A percentile compares a stretch with the other conserved stretches of the same genome.
Conservation (phyloP, 352 stramenopile species). For the Globisporangium okanoganense region DNA sequence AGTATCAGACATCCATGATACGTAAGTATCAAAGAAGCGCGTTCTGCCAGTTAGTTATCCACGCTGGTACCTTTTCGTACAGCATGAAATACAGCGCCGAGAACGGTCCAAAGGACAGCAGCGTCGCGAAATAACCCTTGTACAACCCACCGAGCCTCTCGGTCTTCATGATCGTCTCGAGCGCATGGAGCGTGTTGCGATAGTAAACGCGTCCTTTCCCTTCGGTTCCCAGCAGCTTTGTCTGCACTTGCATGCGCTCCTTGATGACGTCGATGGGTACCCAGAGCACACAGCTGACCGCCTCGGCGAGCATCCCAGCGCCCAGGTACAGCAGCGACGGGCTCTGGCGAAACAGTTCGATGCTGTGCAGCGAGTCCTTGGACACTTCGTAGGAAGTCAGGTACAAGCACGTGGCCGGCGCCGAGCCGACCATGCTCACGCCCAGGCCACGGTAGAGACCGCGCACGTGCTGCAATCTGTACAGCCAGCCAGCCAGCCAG, state of each 20-base stretch:
- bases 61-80: slow-evolving; percentile 84
- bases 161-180: slow-evolving; percentile 86
- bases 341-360: slow-evolving; percentile 36
- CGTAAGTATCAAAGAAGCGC: not conserved
- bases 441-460: slow-evolving; percentile 95
- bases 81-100: slow-evolving; percentile 98
- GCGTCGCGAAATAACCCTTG: slow-evolving; percentile 93
- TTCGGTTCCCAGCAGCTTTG: slow-evolving; percentile 1
- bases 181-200: slow-evolving; percentile 86
- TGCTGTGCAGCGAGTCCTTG: slow-evolving; percentile 47
- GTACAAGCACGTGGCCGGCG: slow-evolving; percentile 95
- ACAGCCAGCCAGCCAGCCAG: not conserved
- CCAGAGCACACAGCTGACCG: slow-evolving; percentile 93
- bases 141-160: slow-evolving; percentile 94
- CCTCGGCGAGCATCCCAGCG: slow-evolving; percentile 67
- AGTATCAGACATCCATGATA: not conserved
- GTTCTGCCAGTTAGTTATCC: not conserved
- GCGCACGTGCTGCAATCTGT: slow-evolving; percentile 45
- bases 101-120: slow-evolving; percentile 97
- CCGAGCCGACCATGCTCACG: slow-evolving; percentile 92
- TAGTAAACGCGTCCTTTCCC: slow-evolving; percentile 70
- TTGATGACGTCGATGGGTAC: slow-evolving; percentile 99
- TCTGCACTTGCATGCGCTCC: slow-evolving; percentile 96
- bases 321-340: slow-evolving; percentile 72
- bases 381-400: slow-evolving; percentile 95